phyloP scores from a whole-genome alignment of 1,284 basidiomycete species.

The Rhodotorula sp. region DNA sequence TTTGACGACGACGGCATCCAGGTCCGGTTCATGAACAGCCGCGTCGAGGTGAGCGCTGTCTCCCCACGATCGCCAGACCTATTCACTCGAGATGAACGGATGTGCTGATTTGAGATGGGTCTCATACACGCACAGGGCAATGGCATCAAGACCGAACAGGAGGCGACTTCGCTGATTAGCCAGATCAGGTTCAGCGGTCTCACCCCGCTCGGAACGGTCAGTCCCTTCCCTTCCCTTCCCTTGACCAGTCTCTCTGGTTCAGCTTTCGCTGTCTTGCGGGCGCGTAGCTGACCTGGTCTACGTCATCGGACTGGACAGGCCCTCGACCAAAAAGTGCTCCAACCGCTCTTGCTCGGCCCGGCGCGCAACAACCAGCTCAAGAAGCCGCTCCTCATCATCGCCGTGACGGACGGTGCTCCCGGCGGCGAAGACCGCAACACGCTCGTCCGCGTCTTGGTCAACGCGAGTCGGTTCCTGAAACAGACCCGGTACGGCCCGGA shows the following conservation, averaged over 20 bases:
- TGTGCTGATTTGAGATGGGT: too few relatives aligned
- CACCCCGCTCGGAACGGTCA: slow-evolving; percentile 48
- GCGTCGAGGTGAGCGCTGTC: slow-evolving; percentile 38
- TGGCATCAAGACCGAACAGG: slow-evolving; percentile 51
- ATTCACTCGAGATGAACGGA: too few relatives aligned
- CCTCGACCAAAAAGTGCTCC: slow-evolving; percentile 52
- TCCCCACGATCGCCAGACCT: too few relatives aligned
- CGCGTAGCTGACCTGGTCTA: too few relatives aligned
- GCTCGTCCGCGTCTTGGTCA: slow-evolving; percentile 47
- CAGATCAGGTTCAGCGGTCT: slow-evolving; percentile 52
- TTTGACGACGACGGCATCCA: slow-evolving; percentile 48
- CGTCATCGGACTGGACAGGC: slow-evolving; percentile 14
- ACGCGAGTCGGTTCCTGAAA: slow-evolving; percentile 49
- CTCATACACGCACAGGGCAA: slow-evolving; percentile 48
- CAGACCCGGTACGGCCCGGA: slow-evolving; percentile 53
- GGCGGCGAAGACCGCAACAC: slow-evolving; percentile 7
- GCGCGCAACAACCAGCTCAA: slow-evolving; percentile 48
- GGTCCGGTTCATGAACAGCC: slow-evolving; percentile 52
- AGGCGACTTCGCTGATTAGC: slow-evolving; percentile 50
- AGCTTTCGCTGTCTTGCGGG: too few relatives aligned
- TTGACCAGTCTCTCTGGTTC: neutral
- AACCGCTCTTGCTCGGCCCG: slow-evolving; percentile 53
- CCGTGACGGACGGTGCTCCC: slow-evolving; percentile 31
- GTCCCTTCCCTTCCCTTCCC: neutral
- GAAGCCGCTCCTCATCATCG: slow-evolving; percentile 54